Base-by-base conservation (phyloP, 2,329 filamentous ascomycete species). In the Aspergillus candidus region DNA sequence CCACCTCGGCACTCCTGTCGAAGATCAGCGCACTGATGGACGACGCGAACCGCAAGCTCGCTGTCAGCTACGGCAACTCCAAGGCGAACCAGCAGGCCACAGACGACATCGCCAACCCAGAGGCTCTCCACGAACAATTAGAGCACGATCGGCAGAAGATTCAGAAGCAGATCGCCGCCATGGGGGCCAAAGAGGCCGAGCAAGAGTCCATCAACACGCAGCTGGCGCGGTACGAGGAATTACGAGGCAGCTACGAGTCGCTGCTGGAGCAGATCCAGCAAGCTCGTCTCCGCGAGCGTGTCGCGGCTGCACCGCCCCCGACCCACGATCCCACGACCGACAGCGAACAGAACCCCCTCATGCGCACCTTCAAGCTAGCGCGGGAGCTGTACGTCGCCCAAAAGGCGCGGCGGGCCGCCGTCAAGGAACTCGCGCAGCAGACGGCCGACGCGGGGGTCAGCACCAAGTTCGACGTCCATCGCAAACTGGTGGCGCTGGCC, bases 21-120 rank as follows among this genome's bases (percentile, higher is more conserved):
- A 84, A 80, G 53, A 84, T 88, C 53, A 79, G 80, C 4, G 78
- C 82, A 3, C 72, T 86, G 5, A 78, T 89, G 47, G 71, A 84
- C 6, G 82, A 88, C 46, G 87, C 86, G 53, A 82, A 88, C 50
- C 79, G 82, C 54, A 82, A 84, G 50, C 72, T 90, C 10, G 80
- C 84, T 2, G 57, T 64, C 14, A 65, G 66, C 38, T 72, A 72
- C 40, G 76, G 76, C 18, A 85, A 86, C 60, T 83, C 83, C 3
- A 78, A 78, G 39, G 74, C 79, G 12, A 79, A 83, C 43, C 72
- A 88, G 12, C 73, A 74, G 42, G 63, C 63, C 35, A 60, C 63
- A 6, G 66, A 65, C 38, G 66, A 69, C 38, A 58, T 68, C n/a
- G 57, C 61, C 8, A 70, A 72, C 43, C 67, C 69, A 1, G 62